Conservation (phyloP, 2,329 filamentous ascomycete species). For the Beauveria medogensis region DNA sequence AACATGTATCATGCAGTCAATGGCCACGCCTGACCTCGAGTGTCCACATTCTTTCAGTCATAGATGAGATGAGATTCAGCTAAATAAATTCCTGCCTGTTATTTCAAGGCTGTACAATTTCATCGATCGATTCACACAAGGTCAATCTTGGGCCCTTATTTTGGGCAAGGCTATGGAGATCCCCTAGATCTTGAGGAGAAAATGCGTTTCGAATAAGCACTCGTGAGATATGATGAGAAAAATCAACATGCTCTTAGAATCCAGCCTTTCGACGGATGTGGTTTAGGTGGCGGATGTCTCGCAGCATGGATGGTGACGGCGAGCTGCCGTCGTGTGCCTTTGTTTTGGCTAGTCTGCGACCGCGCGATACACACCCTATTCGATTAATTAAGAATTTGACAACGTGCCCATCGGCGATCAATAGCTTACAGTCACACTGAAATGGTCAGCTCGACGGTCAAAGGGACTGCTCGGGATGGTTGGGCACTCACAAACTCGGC, state of each 20-base stretch:
- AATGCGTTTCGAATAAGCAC: background rate
- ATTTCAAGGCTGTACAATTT: background rate
- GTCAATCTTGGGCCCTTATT: background rate
- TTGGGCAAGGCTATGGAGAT: background rate
- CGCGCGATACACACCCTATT: constrained; percentile 30
- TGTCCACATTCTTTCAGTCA: background rate
- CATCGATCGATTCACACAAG: background rate
- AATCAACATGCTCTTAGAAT: background rate
- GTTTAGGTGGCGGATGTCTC: constrained; percentile 6
- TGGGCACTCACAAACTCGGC: constrained; percentile 42
- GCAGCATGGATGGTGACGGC: background rate
- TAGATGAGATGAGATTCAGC: constrained; percentile 8
- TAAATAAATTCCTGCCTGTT: constrained; percentile 4
- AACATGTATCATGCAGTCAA: too few relatives aligned
- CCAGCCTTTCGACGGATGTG: constrained; percentile 7
- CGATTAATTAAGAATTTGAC: background rate
- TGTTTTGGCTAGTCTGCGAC: constrained; percentile 17
- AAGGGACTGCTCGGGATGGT: background rate
- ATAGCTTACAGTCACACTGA: constrained; percentile 16
- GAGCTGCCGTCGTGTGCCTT: constrained; percentile 1
- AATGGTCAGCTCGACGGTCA: constrained; percentile 20
- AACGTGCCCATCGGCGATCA: background rate
- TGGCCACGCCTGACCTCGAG: background rate
- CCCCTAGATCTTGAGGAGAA: background rate
- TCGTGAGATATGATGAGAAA: background rate